Base-by-base conservation (phyloP, 2,329 filamentous ascomycete genomes). In the Botrytis byssoidea region DNA sequence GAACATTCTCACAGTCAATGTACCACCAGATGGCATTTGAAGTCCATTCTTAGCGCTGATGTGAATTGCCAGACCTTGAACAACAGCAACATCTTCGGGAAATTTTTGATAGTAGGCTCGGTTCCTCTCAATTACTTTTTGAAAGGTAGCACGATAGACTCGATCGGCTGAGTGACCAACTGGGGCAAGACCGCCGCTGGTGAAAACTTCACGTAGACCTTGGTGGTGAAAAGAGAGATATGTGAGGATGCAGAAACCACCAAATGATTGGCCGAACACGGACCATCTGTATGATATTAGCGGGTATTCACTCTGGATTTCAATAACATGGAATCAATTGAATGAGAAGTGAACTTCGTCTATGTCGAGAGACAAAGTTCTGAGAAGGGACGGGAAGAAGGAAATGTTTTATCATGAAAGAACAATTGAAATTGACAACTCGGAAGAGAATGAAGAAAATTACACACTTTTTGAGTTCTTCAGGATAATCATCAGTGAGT, bases 261-360 rank as follows among this genome's bases (percentile, higher is more conserved):
- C 95, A 82, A 97, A 98, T 25, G 92, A 95, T 83, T 98, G 95
- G 14, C 95, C 95, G 75, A 97, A 91, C 44, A 96, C 88, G 74
- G 90, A 92, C 95, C 95, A 98, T 80, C 90, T 90, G 64, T 51
- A 42, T 57, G n/a, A 55, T 20, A 29, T 71, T 64, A 71, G 70
- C 22, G 29, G 40, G 20, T 9, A 32, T 46, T 48, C 32, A 51
- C n/a, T 55, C 48, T 12, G 20, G 12, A 12, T 40, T n/a, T 16
- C 12, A 42, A 18, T n/a, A 10, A 51, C 29, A 14, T 46, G 44
- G 20, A 70, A n/a, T 25, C 29, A 22, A 40, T 12, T 25, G 5
- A 40, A 40, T 9, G 22, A 2, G 40, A 18, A 40, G 1, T n/a
- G 7, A 51, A 67, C 16, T 4, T 46, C 48, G 22, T 64, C 12